Evolutionary conservation across 2,329 filamentous ascomycete genomes (phyloP), one percentile per base, ranked within the genome.

Genomic region (Corynespora cassiicola): DNA sequence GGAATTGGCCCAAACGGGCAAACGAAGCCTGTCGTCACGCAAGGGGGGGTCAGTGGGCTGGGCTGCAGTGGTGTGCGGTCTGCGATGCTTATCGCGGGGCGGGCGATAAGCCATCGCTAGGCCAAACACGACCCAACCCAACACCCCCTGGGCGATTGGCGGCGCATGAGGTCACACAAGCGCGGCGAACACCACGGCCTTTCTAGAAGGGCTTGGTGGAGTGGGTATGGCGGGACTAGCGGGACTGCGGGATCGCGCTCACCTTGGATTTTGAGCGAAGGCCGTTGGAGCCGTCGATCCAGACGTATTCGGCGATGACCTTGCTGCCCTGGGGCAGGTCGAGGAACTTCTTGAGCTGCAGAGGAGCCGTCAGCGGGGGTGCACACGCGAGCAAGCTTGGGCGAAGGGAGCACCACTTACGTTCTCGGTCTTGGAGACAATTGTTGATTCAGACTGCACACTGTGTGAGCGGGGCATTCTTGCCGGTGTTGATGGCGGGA

Each of bases 251-350:
- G 45, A 52, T 47, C 47, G 52, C 41, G 52, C 89, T 80, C 80
- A 96, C 92, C 82, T 90, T 95, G 68, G 88, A 92, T 80, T 97
- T 99, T 70, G 90, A 96, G 65, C 94, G 90, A 60, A 88, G 81
- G 65, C 87, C 86, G 70, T 91, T 90, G 54, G 76, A 74, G 54
- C 87, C 79, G 68, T 96, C 91, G 70, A 96, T 87, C 92, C 92
- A 96, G 79, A 96, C 85, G 76, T 96, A 96, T 78, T 96, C 92
- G 67, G 90, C 92, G 74, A 96, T 94, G 68, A 95, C 79, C 61
- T 76, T 78, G 71, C 90, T 91, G 72, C 87, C 88, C 79, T 97
- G 92, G 71, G 90, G 86, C 64, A 97, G 88, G 66, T 79, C 79
- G 75, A 94, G 84, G 81, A 92, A 97, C 76, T 96, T 96, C 73